These are phyloP conservation scores for Pseudozyma sp. DNA, from an alignment of 1,284 basidiomycete genomes.

Conservation along the genomic window DNA sequence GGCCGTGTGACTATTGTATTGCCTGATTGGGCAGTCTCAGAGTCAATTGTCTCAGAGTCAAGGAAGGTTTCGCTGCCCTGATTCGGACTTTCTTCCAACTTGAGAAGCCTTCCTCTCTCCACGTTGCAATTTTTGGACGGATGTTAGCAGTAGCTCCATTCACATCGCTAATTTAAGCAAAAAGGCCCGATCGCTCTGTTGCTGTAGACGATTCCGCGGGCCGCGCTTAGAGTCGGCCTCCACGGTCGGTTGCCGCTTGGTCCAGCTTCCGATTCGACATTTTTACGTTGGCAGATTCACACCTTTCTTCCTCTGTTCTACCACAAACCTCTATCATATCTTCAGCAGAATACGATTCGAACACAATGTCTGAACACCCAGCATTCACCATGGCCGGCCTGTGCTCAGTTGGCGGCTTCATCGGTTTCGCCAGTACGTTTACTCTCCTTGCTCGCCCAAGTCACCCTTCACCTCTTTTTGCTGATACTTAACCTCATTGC, in stretches of 20 bases:
- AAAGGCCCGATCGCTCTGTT: neutral
- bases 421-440: constrained; percentile 66
- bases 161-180: neutral
- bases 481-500: neutral
- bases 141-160: too few relatives aligned
- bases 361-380: constrained; percentile 80
- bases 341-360: neutral
- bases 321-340: neutral
- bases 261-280: neutral
- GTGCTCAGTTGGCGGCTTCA: constrained; percentile 79
- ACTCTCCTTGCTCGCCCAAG: neutral
- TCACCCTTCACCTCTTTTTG: too few relatives aligned
- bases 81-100: neutral
- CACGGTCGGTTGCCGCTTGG: neutral
- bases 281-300: neutral
- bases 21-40: neutral
- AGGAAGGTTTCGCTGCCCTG: neutral
- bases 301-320: neutral
- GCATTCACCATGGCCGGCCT: constrained; percentile 82
- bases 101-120: neutral
- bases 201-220: constrained; percentile 5
- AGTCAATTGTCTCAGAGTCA: neutral
- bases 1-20: neutral
- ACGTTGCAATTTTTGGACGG: too few relatives aligned
- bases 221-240: constrained; percentile 4